Percentiles rank a stretch among this genome's conserved stretches.
Conservation (phyloP, 345 rosid genomes). For the Salix udensis region DNA sequence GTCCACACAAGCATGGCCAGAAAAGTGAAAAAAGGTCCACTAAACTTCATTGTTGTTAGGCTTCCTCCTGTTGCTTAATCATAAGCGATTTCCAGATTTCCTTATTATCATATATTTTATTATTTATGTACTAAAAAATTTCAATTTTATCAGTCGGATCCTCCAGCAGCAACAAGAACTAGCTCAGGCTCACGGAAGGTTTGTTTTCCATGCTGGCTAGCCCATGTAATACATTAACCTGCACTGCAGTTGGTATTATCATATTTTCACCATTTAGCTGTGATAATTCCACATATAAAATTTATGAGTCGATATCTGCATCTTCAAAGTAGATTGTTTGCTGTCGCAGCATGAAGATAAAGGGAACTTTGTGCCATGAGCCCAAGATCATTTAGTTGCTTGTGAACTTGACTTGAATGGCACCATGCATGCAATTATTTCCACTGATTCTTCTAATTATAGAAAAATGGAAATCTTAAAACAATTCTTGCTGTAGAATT, state of each 20-base stretch:
- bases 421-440: background rate
- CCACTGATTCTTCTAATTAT: background rate
- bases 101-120: conserved; percentile 3
- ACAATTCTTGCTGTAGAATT: background rate
- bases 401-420: background rate
- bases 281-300: background rate
- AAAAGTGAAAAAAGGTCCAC: background rate
- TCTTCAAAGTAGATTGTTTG: background rate
- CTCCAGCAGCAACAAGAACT: conserved; percentile 67
- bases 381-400: background rate
- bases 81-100: conserved; percentile 2
- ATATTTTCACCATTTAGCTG: background rate
- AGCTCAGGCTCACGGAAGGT: conserved; percentile 91
- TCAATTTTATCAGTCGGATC: conserved; percentile 48
- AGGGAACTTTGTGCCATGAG: background rate
- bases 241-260: background rate
- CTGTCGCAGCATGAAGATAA: background rate
- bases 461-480: background rate
- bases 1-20: background rate
- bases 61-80: conserved; percentile 1
- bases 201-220: conserved; percentile 22
- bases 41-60: background rate
- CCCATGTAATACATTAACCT: background rate
- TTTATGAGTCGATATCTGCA: background rate
- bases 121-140: conserved; percentile 10